Evolutionary conservation across 2,329 filamentous ascomycete species (phyloP).

Genomic region (Monosporascus sp.): DNA sequence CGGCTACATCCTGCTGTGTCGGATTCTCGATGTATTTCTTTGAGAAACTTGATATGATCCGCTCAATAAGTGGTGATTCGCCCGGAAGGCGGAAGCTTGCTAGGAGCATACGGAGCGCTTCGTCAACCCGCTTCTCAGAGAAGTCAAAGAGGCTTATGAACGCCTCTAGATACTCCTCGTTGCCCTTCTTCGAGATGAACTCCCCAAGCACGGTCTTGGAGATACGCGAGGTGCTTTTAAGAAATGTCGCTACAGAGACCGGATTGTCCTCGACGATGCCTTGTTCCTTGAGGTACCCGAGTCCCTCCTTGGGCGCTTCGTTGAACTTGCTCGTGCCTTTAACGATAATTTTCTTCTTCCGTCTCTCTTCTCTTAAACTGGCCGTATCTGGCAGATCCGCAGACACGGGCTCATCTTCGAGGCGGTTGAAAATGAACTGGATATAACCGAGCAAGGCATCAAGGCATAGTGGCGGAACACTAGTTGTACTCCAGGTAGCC

Average conservation of each 20-base stretch:
- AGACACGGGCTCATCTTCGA: conserved; percentile 62
- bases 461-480: conserved; percentile 89
- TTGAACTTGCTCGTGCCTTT: conserved; percentile 89
- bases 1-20: conserved; percentile 68
- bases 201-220: conserved; percentile 91
- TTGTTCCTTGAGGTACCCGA: conserved; percentile 78
- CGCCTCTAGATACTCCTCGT: conserved; percentile 76
- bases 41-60: conserved; percentile 82
- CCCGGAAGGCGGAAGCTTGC: conserved; percentile 91
- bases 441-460: conserved; percentile 88
- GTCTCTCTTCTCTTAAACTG: conserved; percentile 64
- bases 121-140: conserved; percentile 76
- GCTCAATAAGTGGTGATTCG: conserved; percentile 86
- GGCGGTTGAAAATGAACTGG: conserved; percentile 82
- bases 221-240: conserved; percentile 80
- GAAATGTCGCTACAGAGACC: conserved; percentile 73
- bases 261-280: conserved; percentile 81
- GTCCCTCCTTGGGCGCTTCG: conserved; percentile 83
- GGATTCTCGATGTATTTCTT: conserved; percentile 74
- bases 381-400: conserved; percentile 64
- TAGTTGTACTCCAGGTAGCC: conserved; percentile 97
- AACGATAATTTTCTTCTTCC: conserved; percentile 82
- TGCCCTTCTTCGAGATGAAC: conserved; percentile 85
- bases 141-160: conserved; percentile 91
- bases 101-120: conserved; percentile 80